These are phyloP conservation scores for Byssochlamys sp. DNA, from an alignment of 2,329 filamentous ascomycete species.

Conservation along the genomic window DNA sequence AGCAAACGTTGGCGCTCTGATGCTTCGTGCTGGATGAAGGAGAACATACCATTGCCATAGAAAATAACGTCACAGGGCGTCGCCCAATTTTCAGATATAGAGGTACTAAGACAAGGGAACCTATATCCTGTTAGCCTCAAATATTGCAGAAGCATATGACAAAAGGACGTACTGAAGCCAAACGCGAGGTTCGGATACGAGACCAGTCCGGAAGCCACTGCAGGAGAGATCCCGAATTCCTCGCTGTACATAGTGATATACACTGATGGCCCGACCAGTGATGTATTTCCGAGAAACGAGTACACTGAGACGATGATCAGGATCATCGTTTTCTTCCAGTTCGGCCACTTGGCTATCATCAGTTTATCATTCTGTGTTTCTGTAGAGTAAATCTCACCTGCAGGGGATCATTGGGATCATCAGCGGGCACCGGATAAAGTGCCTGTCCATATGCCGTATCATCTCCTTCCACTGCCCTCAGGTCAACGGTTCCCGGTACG, in stretches of 20 bases:
- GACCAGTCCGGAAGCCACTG: conserved; percentile 46
- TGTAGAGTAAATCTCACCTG: conserved; percentile 25
- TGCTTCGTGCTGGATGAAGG: background rate
- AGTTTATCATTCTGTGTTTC: background rate
- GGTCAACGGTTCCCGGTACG: conserved; percentile 49
- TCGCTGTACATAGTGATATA: conserved; percentile 49
- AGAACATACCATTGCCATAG: conserved; percentile 26
- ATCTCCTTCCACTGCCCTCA: conserved; percentile 46
- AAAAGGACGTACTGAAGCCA: conserved; percentile 40
- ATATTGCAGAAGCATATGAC: background rate
- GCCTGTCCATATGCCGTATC: conserved; percentile 53
- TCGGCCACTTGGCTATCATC: conserved; percentile 38
- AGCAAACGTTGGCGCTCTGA: background rate
- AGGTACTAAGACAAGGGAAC: conserved; percentile 48
- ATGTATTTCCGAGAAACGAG: conserved; percentile 51
- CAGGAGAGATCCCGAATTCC: conserved; percentile 43
- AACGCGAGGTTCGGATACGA: conserved; percentile 54
- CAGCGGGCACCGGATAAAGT: conserved; percentile 51
- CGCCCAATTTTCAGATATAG: conserved; percentile 46
- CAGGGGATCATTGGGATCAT: conserved; percentile 53
- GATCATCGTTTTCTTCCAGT: conserved; percentile 48
- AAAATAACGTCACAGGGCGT: conserved; percentile 35
- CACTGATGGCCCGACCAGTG: conserved; percentile 48
- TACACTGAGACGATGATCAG: conserved; percentile 46
- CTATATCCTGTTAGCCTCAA: conserved; percentile 4